phyloP scores from a whole-genome alignment of 2,329 filamentous ascomycete species.

The Trichoderma breve region DNA sequence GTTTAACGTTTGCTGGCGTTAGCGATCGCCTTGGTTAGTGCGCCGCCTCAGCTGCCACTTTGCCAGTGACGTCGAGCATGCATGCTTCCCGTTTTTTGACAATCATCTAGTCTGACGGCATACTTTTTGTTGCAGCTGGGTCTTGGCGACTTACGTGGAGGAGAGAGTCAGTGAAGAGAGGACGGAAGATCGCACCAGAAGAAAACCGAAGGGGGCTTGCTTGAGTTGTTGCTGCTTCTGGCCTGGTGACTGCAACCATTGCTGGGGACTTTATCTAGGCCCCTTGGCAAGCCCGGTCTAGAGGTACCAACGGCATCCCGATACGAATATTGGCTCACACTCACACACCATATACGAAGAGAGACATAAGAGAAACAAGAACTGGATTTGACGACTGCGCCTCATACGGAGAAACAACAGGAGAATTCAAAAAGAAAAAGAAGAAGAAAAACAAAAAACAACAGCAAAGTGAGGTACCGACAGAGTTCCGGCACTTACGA shows the following conservation, averaged over 20 bases:
- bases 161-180: not conserved
- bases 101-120: constrained; percentile 4
- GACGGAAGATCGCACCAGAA: not conserved
- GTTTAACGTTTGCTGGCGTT: constrained; percentile 18
- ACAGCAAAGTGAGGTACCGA: not conserved
- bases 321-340: constrained; percentile 5
- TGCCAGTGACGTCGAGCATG: constrained; percentile 20
- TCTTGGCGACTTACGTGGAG: constrained; percentile 14
- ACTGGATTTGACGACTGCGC: not conserved
- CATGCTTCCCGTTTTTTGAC: not conserved
- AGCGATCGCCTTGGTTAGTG: constrained; percentile 18
- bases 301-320: not conserved
- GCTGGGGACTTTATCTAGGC: not conserved
- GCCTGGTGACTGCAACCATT: constrained; percentile 3
- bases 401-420: not conserved
- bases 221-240: constrained; percentile 3
- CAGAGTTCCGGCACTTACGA: not conserved
- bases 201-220: not conserved
- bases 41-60: constrained; percentile 14
- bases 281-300: not conserved
- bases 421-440: not conserved
- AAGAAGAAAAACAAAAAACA: too few relatives aligned
- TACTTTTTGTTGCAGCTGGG: not conserved
- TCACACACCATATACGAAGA: not conserved
- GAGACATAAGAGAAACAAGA: not conserved